phyloP scores from a whole-genome alignment of 2,329 filamentous ascomycete species.

The Coniochaeta sp. region DNA sequence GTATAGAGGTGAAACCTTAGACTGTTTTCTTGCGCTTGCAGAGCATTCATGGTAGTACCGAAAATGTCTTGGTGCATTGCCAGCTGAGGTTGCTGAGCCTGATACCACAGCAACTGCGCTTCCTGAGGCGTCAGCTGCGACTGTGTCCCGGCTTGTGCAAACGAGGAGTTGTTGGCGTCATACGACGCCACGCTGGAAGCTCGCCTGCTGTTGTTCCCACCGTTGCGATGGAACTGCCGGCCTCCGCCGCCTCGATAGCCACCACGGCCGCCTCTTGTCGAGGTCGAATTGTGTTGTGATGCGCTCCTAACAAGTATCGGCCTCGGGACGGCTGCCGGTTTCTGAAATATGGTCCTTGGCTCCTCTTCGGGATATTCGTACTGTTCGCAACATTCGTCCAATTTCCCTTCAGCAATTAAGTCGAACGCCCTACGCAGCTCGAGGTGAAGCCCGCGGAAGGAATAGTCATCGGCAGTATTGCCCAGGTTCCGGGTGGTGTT shows the following conservation, averaged over 20 bases:
- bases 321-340: slow-evolving; percentile 45
- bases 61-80: slow-evolving; percentile 29
- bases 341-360: slow-evolving; percentile 39
- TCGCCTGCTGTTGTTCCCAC: slow-evolving; percentile 36
- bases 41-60: slow-evolving; percentile 9
- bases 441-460: slow-evolving; percentile 83
- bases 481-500: slow-evolving; percentile 83
- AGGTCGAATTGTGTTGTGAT: slow-evolving; percentile 44
- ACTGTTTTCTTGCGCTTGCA: slow-evolving; percentile 22
- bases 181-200: slow-evolving; percentile 44
- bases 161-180: slow-evolving; percentile 38
- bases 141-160: slow-evolving; percentile 17
- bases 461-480: slow-evolving; percentile 93
- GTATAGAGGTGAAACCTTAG: slow-evolving; percentile 38
- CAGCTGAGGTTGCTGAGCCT: slow-evolving; percentile 33
- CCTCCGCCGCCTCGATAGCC: slow-evolving; percentile 34
- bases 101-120: slow-evolving; percentile 35
- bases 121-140: slow-evolving; percentile 35
- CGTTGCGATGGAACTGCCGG: slow-evolving; percentile 36
- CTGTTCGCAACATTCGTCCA: slow-evolving; percentile 79
- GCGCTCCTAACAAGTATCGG: slow-evolving; percentile 53
- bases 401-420: slow-evolving; percentile 67
- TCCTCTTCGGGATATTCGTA: slow-evolving; percentile 86
- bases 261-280: slow-evolving; percentile 38
- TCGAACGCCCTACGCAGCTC: slow-evolving; percentile 88